Evolutionary conservation across 148 eudicot genomes (phyloP).

Genomic region (Fagopyrum homotropicum): DNA sequence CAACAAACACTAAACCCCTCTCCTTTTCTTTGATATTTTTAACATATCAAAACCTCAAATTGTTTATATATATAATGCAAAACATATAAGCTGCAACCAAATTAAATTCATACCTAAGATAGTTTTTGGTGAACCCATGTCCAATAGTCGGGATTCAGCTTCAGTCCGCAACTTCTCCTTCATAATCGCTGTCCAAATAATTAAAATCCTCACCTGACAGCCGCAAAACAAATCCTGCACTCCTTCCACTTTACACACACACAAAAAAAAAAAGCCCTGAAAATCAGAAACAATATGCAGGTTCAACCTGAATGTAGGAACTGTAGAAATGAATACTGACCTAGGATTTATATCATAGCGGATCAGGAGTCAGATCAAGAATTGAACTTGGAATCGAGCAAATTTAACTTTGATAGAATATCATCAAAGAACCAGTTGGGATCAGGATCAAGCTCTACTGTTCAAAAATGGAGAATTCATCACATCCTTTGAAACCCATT

Average conservation of each 20-base stretch:
- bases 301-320: background rate
- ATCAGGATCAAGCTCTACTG: slow-evolving; percentile 53
- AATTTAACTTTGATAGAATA: slow-evolving; percentile 47
- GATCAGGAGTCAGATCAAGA: slow-evolving; percentile 14
- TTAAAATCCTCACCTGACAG: slow-evolving; percentile 37
- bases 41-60: background rate
- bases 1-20: background rate
- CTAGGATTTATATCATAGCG: slow-evolving; percentile 34
- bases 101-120: slow-evolving; percentile 34
- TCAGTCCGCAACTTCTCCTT: slow-evolving; percentile 19
- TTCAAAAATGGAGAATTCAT: no score
- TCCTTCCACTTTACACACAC: no score
- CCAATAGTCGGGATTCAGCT: slow-evolving; percentile 34
- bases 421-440: slow-evolving; percentile 71
- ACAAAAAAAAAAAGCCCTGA: background rate
- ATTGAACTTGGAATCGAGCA: slow-evolving; percentile 44
- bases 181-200: slow-evolving; percentile 37
- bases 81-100: slow-evolving; percentile 11
- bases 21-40: no score
- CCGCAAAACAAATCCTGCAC: slow-evolving; percentile 47
- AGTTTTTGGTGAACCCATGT: slow-evolving; percentile 38
- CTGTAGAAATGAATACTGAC: slow-evolving; percentile 15
- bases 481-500: no score
- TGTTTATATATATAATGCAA: background rate
- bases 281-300: background rate